Percentiles rank a stretch among this genome's conserved stretches.
phyloP scores from a whole-genome alignment of 345 rosid species.

The Citrus unshiu region DNA sequence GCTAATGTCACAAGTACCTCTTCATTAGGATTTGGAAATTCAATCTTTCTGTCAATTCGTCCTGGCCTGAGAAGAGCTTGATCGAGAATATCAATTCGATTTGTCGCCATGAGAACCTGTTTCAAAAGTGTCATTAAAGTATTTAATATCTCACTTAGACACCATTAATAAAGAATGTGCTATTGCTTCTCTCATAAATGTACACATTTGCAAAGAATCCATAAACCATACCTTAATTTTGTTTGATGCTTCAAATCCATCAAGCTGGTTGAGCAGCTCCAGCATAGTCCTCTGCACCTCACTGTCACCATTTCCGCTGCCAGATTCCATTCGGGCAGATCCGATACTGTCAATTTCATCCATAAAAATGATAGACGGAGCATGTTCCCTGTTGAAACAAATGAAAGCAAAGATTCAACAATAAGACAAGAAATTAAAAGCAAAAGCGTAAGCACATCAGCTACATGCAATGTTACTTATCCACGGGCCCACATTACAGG shows the following conservation, averaged over 20 bases:
- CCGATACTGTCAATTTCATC: constrained; percentile 98
- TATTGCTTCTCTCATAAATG: not conserved
- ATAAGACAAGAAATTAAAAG: constrained; percentile 5
- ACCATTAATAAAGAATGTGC: not conserved
- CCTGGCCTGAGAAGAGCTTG: constrained; percentile 99
- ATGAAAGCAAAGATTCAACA: not conserved
- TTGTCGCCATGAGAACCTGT: constrained; percentile 99
- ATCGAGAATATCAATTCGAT: constrained; percentile 93
- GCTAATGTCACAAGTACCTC: constrained; percentile 42
- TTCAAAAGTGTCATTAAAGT: constrained; percentile 1
- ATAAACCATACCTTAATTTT: constrained; percentile 72
- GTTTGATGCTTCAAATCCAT: constrained; percentile 98
- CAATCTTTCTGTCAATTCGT: constrained; percentile 94
- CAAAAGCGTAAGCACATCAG: not conserved
- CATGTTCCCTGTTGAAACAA: constrained; percentile 68
- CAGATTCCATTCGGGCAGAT: constrained; percentile 99
- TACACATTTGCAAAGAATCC: not conserved
- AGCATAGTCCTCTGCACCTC: constrained; percentile 98
- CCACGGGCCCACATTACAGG: not conserved
- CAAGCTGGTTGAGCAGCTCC: constrained; percentile 99
- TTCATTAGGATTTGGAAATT: constrained; percentile 97
- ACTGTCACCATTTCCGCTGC: constrained; percentile 98
- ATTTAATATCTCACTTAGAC: not conserved
- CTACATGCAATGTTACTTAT: not conserved
- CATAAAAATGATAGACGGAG: constrained; percentile 98